These are phyloP conservation scores for Pseudogymnoascus sp. DNA, from an alignment of 2,329 filamentous ascomycete species.

Conservation along the genomic window DNA sequence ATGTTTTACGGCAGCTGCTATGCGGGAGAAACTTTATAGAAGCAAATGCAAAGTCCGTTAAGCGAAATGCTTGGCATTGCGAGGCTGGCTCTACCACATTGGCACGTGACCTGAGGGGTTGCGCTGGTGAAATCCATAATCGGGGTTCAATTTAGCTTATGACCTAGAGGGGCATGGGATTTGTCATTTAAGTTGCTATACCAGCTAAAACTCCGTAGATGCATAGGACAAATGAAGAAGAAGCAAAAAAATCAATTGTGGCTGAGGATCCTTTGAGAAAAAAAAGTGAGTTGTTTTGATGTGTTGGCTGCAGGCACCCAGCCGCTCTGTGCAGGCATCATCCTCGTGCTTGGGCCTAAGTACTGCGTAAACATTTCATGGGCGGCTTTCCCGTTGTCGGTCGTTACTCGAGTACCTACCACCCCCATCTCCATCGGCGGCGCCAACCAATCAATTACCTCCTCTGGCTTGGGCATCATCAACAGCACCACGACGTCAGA, in stretches of 20 bases:
- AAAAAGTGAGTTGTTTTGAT: slow-evolving; percentile 3
- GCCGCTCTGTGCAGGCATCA: neutral
- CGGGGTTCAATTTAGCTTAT: neutral
- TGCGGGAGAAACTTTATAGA: slow-evolving; percentile 6
- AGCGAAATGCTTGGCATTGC: slow-evolving; percentile 3
- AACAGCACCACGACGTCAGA: slow-evolving; percentile 7
- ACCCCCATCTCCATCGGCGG: neutral
- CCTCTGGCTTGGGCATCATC: slow-evolving; percentile 6
- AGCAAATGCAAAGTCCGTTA: slow-evolving; percentile 1
- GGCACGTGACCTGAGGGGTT: neutral
- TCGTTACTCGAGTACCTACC: neutral
- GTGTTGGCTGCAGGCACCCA: slow-evolving; percentile 3
- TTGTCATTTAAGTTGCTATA: neutral
- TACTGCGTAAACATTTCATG: slow-evolving; percentile 6
- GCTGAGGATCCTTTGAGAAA: neutral
- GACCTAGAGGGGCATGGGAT: neutral
- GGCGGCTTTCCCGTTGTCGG: neutral
- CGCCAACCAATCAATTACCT: slow-evolving; percentile 6
- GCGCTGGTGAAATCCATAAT: neutral
- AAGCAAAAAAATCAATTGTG: neutral
- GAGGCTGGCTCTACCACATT: neutral
- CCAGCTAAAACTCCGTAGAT: neutral
- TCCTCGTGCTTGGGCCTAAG: neutral
- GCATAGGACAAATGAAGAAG: neutral
- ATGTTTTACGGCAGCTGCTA: neutral